Evolutionary conservation across 345 rosid genomes (phyloP), one percentile per base, ranked within the genome.

Genomic region (Citropsis articulata): DNA sequence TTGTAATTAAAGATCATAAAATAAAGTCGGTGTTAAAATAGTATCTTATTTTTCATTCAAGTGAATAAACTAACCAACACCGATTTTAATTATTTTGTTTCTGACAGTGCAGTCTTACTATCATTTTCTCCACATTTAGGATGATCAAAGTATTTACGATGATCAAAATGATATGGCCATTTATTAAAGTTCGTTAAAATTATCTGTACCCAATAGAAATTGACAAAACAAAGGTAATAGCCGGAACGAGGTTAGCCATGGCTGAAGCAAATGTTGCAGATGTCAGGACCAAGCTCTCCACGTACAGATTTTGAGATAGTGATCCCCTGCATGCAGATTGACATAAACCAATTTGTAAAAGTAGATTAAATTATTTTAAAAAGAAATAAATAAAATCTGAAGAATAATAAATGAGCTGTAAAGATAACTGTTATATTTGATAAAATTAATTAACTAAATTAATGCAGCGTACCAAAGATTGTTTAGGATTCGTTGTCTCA

Each of bases 261-360:
- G 57, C 57, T 53, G 57, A 16, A 18, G 57, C 22, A 53, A 53
- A 53, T 53, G 57, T 89, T 63, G 91, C 86, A 16, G 93, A 87
- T 21, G 89, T 89, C 38, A 83, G 62, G 31, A 74, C 86, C 76
- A 89, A 72, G 80, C 92, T 85, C 25, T 80, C 81, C 30, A 85
- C 6, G 45, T 78, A 77, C 53, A 88, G 62, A 56, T 81, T 86
- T 66, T 87, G 85, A 36, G 77, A 72, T 10, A 87, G 5, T 57
- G 86, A 42, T 24, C 81, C 91, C 42, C 87, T 86, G 78, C 40
- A 42, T 42, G 48, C 50, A 45, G 13, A 45, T 12, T 45, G 50
- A 42, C 50, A 42, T 42, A 42, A 40, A 42, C 14, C 50, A 42
- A 42, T 42, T 10, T 12, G 50, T 42, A 14, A 16, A 50, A 16